Base-by-base conservation (phyloP, 2,329 filamentous ascomycete species). In the Pseudofabraea citricarpa region DNA sequence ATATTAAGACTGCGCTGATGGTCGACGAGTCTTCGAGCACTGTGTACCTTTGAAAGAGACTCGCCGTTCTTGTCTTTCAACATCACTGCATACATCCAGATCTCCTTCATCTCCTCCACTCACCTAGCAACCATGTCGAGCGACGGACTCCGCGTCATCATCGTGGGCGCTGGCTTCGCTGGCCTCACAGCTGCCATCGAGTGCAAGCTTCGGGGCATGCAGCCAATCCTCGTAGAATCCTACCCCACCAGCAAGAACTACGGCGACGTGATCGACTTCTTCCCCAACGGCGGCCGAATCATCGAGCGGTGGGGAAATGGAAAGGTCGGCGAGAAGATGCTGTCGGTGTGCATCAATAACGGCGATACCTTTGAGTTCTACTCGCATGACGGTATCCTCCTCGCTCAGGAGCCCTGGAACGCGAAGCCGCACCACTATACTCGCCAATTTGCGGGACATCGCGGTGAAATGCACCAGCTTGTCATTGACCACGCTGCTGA, bases 141-240 rank as follows among this genome's bases (percentile, higher is more conserved):
- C 32, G 9, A n/a, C 15, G 15, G 32, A 7, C 13, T 35, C 15
- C 13, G 18, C 9, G 26, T 61, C 36, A 33, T 61, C 13, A 49
- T 63, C 31, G 53, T 59, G 37, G 60, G 60, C 36, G 60, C 56
- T 26, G 60, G 60, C 12, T 55, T 61, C 23, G 57, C 58, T 19
- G 60, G 60, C 9, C 48, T 63, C n/a, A 44, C 55, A 3, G 54
- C 56, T 4, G 60, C 56, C 19, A 45, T 61, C 4, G 32, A 35
- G 15, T 9, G 8, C 7, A 19, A 16, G 9, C 32, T n/a, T 7
- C 13, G 18, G 15, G 32, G 32, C 7, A n/a, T 15, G 13, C 18
- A n/a, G 7, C 13, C 18, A 7, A 35, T 35, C 13, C 32, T 35
- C 7, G 13, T 35, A 15, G 32, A 35, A 15, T 8, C 8, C 8